Conservation (phyloP, 1,139 yeast species). For the Diutina mesorugosa region DNA sequence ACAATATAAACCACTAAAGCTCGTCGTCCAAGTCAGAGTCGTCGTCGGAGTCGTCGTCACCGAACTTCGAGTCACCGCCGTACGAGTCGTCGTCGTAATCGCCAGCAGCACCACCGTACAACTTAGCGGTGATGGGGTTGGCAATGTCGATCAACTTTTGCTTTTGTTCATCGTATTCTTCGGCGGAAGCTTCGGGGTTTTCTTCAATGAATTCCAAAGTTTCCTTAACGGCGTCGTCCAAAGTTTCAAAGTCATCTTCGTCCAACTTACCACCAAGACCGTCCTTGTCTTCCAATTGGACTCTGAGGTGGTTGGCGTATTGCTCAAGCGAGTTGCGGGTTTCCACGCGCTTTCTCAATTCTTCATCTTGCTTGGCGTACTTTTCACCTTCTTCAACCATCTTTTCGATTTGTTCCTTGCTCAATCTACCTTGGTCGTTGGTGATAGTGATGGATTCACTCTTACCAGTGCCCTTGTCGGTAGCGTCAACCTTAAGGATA, state of each 20-base stretch:
- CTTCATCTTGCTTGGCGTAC: constrained; percentile 70
- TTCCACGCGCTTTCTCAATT: constrained; percentile 42
- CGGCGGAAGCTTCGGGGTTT: constrained; percentile 81
- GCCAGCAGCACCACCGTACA: constrained; percentile 1
- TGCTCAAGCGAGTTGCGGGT: constrained; percentile 55
- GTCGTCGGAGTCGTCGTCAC: constrained; percentile 41
- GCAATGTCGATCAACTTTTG: constrained; percentile 77
- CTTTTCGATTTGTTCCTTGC: constrained; percentile 85
- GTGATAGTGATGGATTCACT: constrained; percentile 45
- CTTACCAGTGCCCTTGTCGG: constrained; percentile 90
- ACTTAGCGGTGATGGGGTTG: constrained; percentile 83
- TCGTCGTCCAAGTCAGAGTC: constrained; percentile 43
- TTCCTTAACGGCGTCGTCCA: constrained; percentile 81
- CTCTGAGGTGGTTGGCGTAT: constrained; percentile 38
- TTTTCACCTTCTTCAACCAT: constrained; percentile 93
- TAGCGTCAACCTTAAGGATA: constrained; percentile 85
- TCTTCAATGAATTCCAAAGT: constrained; percentile 61
- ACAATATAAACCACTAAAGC: constrained; percentile 20
- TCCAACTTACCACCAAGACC: constrained; percentile 39
- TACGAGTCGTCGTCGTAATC: neutral
- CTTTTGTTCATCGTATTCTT: constrained; percentile 89
- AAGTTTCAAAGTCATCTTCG: constrained; percentile 86
- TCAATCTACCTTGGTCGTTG: constrained; percentile 41
- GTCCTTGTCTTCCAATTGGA: constrained; percentile 8
- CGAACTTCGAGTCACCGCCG: neutral